Base-by-base conservation (phyloP, 2,329 filamentous ascomycete genomes). In the Tolypocladium pustulatum region DNA sequence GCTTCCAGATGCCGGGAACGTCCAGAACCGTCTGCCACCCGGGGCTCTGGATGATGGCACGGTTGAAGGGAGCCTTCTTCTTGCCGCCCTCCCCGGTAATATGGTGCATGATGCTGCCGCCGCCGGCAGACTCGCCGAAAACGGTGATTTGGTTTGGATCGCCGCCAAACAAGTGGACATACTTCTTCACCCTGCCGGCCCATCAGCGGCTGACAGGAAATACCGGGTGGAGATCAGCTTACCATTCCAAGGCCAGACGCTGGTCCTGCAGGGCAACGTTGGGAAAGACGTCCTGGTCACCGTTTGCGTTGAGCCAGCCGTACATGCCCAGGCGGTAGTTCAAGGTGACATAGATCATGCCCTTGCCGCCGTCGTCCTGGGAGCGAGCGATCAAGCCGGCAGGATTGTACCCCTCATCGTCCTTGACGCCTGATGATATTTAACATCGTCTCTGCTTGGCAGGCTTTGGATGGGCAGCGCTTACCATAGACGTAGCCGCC, bases 191-290 rank as follows among this genome's bases (percentile, higher is more conserved):
- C 61, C 58, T 59, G 43, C 20, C 40, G 4, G 15, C 30, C 40
- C 20, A 32, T 51, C 55, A 56, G 41, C 13, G 43, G 43, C 22
- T 30, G 25, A 8, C 1, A 8, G 13, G 25, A 7, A 9, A 20
- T 8, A 15, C 25, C 43, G 4, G 43, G 4, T 30, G 15, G 25
- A 12, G 10, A 5, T 22, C 5, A 8, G 13, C 55, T 8, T 40
- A 55, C 79, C 81, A 83, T 62, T 75, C 64, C 2, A 83, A 68
- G 0, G 75, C 78, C 17, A 75, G 74, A 49, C 74, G 71, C 64
- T 81, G 78, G 62, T 82, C 80, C 1, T 78, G 67, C 0, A 82
- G 65, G 0, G 78, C 81, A 2, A 74, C 78, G 60, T 84, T 83
- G 17, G 80, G 58, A 20, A 66, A 56, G 4, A 66, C 62, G 30